These are phyloP conservation scores for Aspergillus phoenicis DNA, from an alignment of 2,329 filamentous ascomycete genomes.

Conservation along the genomic window DNA sequence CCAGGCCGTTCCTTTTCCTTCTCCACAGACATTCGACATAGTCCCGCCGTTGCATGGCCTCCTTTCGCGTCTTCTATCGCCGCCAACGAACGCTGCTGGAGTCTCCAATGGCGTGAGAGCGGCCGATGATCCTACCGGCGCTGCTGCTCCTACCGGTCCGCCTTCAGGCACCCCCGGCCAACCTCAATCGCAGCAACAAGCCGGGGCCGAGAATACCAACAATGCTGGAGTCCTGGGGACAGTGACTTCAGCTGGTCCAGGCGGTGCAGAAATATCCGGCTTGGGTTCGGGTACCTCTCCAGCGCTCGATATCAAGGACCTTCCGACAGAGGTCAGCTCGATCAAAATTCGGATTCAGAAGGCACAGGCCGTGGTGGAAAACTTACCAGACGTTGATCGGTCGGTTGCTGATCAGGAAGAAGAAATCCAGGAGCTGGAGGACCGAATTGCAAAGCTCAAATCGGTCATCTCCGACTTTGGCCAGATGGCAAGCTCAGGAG, in stretches of 20 bases:
- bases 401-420: constrained; percentile 47
- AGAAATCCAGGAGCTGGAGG: constrained; percentile 48
- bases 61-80: constrained; percentile 69
- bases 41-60: constrained; percentile 79
- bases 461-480: constrained; percentile 47
- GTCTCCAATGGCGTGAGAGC: constrained; percentile 36
- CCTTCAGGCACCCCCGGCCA: constrained; percentile 10
- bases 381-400: constrained; percentile 48
- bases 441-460: constrained; percentile 41
- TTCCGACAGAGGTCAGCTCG: constrained; percentile 74
- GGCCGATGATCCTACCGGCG: constrained; percentile 27
- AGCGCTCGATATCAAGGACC: constrained; percentile 70
- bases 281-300: constrained; percentile 35
- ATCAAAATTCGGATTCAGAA: constrained; percentile 83
- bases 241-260: constrained; percentile 35
- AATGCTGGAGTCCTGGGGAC: constrained; percentile 29
- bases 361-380: constrained; percentile 59
- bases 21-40: constrained; percentile 82
- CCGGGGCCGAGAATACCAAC: constrained; percentile 31
- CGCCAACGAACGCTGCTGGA: constrained; percentile 43
- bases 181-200: constrained; percentile 30
- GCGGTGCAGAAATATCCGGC: constrained; percentile 25
- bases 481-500: constrained; percentile 27
- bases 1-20: constrained; percentile 62
- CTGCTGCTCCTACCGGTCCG: constrained; percentile 25